Conservation (phyloP, 768 basidiomycete species). For the Suillus lakei region DNA sequence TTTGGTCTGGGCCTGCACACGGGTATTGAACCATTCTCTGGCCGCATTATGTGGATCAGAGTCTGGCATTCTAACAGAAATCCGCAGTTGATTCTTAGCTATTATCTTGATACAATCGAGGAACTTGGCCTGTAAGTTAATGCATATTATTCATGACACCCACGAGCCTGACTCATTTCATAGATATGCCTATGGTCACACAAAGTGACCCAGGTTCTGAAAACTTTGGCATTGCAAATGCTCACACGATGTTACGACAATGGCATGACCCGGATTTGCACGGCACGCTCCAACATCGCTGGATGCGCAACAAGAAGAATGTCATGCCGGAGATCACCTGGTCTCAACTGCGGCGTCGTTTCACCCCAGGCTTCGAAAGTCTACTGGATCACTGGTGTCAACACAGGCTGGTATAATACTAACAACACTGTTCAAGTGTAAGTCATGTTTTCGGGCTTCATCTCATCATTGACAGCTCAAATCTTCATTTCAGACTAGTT, state of each 20-base stretch:
- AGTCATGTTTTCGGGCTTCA: constrained; percentile 7
- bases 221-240: constrained; percentile 50
- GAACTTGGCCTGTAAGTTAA: constrained; percentile 22
- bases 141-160: constrained; percentile 1
- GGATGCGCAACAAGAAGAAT: constrained; percentile 37
- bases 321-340: constrained; percentile 49
- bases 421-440: constrained; percentile 31
- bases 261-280: constrained; percentile 42
- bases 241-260: constrained; percentile 44
- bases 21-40: constrained; percentile 25
- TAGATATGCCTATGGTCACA: constrained; percentile 44
- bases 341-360: constrained; percentile 37
- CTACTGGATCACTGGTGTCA: constrained; percentile 37
- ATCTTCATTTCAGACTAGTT: constrained; percentile 20
- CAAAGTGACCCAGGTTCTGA: constrained; percentile 50
- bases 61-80: constrained; percentile 34
- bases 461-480: constrained; percentile 21
- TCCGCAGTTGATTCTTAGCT: constrained; percentile 22
- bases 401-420: constrained; percentile 34
- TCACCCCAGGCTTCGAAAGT: constrained; percentile 41
- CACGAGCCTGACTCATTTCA: constrained; percentile 2
- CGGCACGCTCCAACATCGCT: constrained; percentile 46
- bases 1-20: constrained; percentile 42
- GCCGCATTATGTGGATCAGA: constrained; percentile 26
- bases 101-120: constrained; percentile 19